Evolutionary conservation across 805 yeast species (phyloP).

Genomic region (Grigorovia humatica): DNA sequence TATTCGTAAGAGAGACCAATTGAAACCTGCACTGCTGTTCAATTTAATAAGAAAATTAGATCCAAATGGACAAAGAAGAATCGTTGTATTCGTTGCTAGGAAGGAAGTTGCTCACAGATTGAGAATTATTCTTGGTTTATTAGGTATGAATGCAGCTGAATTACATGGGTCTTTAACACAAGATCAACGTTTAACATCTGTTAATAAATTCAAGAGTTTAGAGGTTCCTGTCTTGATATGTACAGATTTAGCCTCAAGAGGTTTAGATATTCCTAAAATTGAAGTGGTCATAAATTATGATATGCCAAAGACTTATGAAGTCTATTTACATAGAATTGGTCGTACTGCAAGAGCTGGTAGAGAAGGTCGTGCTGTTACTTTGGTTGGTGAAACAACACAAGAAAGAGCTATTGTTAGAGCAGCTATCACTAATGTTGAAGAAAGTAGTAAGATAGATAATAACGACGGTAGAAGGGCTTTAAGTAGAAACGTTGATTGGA

Average conservation of each 20-base stretch:
- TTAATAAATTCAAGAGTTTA: slow-evolving; percentile 71
- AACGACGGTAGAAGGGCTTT: slow-evolving; percentile 41
- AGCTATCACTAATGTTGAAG: slow-evolving; percentile 62
- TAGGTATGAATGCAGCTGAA: slow-evolving; percentile 71
- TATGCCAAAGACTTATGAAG: slow-evolving; percentile 87
- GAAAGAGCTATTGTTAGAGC: slow-evolving; percentile 88
- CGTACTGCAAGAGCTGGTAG: slow-evolving; percentile 99
- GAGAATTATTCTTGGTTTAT: slow-evolving; percentile 61
- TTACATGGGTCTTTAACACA: slow-evolving; percentile 77
- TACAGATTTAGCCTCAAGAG: slow-evolving; percentile 98
- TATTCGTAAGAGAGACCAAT: slow-evolving; percentile 75
- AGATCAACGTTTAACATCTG: slow-evolving; percentile 84
- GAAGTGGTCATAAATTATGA: slow-evolving; percentile 91
- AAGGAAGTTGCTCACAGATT: slow-evolving; percentile 85
- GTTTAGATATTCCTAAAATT: slow-evolving; percentile 96
- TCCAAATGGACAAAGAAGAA: slow-evolving; percentile 51
- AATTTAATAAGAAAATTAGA: slow-evolving; percentile 61
- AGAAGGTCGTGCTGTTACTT: slow-evolving; percentile 83
- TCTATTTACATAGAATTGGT: slow-evolving; percentile 94
- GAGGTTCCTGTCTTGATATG: slow-evolving; percentile 82
- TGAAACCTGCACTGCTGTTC: slow-evolving; percentile 75
- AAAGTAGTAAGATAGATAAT: slow-evolving; percentile 25
- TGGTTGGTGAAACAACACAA: slow-evolving; percentile 84
- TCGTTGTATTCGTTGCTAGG: slow-evolving; percentile 84
- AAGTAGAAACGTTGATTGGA: slow-evolving; percentile 92